A percentile compares a stretch with the other conserved stretches of the same genome.
Conservation (phyloP, 805 yeast genomes). For the Saturnispora kantuleensis region DNA sequence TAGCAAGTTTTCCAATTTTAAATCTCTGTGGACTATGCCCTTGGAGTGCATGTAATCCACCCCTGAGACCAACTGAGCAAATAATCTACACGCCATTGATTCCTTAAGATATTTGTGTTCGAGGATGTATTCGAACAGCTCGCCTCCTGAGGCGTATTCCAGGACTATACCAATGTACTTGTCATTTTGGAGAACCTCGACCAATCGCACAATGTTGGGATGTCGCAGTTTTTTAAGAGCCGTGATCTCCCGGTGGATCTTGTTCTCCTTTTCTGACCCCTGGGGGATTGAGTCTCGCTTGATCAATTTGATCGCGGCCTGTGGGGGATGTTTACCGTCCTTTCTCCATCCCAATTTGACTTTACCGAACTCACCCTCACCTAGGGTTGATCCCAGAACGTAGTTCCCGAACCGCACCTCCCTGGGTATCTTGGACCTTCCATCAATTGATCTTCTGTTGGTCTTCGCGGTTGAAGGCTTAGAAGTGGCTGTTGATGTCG, state of each 20-base stretch:
- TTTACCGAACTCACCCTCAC: conserved; percentile 98
- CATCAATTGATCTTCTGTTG: conserved; percentile 7
- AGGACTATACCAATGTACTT: conserved; percentile 93
- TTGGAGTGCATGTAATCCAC: conserved; percentile 82
- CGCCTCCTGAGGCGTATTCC: conserved; percentile 97
- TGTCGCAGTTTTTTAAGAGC: conserved; percentile 79
- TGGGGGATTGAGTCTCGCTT: conserved; percentile 82
- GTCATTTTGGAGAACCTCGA: conserved; percentile 88
- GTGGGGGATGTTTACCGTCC: conserved; percentile 66
- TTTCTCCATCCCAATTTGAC: conserved; percentile 95
- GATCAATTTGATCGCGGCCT: conserved; percentile 89
- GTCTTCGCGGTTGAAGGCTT: background rate
- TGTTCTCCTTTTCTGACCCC: conserved; percentile 76
- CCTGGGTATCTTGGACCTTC: conserved; percentile 28
- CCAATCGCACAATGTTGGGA: conserved; percentile 87
- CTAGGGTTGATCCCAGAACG: conserved; percentile 83
- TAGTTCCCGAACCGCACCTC: conserved; percentile 86
- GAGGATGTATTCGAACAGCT: conserved; percentile 84
- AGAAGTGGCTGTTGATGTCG: background rate
- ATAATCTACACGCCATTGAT: conserved; percentile 71
- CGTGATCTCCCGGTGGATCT: conserved; percentile 87
- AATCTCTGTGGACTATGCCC: conserved; percentile 71
- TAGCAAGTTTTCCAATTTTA: conserved; percentile 63
- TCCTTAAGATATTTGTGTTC: conserved; percentile 83
- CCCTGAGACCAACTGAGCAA: conserved; percentile 90